These are phyloP conservation scores for Cytospora mali DNA, from an alignment of 2,329 filamentous ascomycete genomes.

Conservation along the genomic window DNA sequence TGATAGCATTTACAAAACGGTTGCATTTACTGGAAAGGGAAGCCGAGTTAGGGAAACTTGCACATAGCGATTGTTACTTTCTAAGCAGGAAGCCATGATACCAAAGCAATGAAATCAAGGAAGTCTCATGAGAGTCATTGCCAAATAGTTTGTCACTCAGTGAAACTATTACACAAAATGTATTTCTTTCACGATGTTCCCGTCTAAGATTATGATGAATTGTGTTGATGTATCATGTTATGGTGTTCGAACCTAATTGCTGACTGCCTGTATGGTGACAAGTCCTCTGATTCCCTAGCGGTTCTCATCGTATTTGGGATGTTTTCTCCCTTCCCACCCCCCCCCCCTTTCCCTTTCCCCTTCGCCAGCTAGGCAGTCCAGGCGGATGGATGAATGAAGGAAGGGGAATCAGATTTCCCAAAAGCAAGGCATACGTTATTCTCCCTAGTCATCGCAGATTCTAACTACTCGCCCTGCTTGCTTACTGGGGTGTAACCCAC, in stretches of 20 bases:
- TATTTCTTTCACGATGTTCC: neutral
- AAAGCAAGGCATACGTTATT: neutral
- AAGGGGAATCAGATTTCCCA: neutral
- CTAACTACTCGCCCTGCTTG: neutral
- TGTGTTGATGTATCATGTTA: too few relatives aligned
- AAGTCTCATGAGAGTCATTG: slow-evolving; percentile 1
- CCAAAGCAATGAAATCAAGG: slow-evolving; percentile 21
- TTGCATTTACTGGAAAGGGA: slow-evolving; percentile 21
- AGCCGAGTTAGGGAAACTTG: slow-evolving; percentile 15
- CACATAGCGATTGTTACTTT: slow-evolving; percentile 18
- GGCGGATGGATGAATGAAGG: neutral
- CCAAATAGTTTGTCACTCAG: neutral
- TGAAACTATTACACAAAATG: neutral
- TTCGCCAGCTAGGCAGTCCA: neutral
- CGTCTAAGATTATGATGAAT: too few relatives aligned
- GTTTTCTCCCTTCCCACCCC: neutral
- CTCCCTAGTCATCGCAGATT: neutral
- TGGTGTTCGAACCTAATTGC: too few relatives aligned
- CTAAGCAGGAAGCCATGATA: slow-evolving; percentile 24
- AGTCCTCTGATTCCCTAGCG: neutral
- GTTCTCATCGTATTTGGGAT: neutral
- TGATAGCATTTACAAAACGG: slow-evolving; percentile 27
- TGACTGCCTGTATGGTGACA: neutral
- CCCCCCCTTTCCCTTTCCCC: neutral
- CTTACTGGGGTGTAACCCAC: too few relatives aligned